Percentiles rank a stretch among this genome's conserved stretches.
Conservation (phyloP, 1,139 yeast species). For the Candida anutae region DNA sequence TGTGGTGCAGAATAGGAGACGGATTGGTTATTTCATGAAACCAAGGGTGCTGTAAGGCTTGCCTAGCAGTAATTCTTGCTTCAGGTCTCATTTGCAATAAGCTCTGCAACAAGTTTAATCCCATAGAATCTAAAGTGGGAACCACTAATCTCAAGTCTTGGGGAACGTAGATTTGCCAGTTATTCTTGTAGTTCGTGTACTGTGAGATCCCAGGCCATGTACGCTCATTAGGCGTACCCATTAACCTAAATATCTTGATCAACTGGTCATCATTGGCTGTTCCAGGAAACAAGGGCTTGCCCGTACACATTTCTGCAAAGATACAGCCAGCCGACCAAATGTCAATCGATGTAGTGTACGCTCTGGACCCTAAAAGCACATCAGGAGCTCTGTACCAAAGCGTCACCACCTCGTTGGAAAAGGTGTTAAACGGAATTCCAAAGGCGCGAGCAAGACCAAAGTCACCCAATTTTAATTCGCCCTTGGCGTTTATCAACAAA, state of each 20-base stretch:
- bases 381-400: constrained; percentile 99
- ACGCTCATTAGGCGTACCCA: constrained; percentile 95
- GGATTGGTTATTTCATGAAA: constrained; percentile 67
- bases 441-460: constrained; percentile 96
- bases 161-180: constrained; percentile 72
- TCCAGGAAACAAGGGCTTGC: constrained; percentile 96
- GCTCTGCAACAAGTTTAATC: constrained; percentile 68
- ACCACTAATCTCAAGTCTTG: constrained; percentile 75
- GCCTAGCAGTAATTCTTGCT: constrained; percentile 81
- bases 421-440: constrained; percentile 96
- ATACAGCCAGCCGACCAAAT: constrained; percentile 99
- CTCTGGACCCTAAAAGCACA: constrained; percentile 88
- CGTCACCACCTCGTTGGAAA: constrained; percentile 95
- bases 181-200: constrained; percentile 76
- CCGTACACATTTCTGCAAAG: constrained; percentile 96
- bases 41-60: constrained; percentile 94
- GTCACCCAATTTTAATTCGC: constrained; percentile 92
- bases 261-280: constrained; percentile 93
- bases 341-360: constrained; percentile 92
- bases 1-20: constrained; percentile 26
- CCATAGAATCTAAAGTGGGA: constrained; percentile 72
- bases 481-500: constrained; percentile 76
- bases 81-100: constrained; percentile 91
- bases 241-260: constrained; percentile 75
- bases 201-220: constrained; percentile 93